Evolutionary conservation across 139 green algal species (phyloP).

Genomic region (Deuterostichococcus epilithicus): DNA sequence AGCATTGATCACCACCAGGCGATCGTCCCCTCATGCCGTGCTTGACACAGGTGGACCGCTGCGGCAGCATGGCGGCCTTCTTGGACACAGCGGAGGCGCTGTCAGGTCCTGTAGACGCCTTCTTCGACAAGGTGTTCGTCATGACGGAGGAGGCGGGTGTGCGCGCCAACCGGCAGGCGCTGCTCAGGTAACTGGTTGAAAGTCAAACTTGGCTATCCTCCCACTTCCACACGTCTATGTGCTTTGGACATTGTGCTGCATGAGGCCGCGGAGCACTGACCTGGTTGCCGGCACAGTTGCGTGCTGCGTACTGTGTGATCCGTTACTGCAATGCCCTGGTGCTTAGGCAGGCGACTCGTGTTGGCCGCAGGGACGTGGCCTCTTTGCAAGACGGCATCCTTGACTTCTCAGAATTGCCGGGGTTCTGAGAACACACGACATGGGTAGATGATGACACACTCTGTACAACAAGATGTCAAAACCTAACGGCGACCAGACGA

Average conservation of each 20-base stretch:
- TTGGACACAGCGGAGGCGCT: conserved; percentile 51
- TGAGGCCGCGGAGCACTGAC: too few species aligned
- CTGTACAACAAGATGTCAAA: too few species aligned
- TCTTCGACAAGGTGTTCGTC: conserved; percentile 91
- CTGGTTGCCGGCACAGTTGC: too few species aligned
- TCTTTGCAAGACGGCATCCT: conserved; percentile 74
- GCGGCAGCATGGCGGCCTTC: conserved; percentile 55
- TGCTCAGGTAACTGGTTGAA: conserved; percentile 58
- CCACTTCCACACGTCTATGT: too few species aligned
- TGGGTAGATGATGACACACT: background rate
- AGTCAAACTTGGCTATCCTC: too few species aligned
- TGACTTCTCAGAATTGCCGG: conserved; percentile 86
- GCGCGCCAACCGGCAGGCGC: conserved; percentile 77
- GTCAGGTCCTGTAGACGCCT: conserved; percentile 70
- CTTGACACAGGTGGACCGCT: conserved; percentile 18
- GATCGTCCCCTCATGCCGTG: background rate
- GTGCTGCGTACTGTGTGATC: too few species aligned
- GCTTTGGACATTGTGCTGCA: too few species aligned
- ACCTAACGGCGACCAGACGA: too few species aligned
- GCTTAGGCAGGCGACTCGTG: background rate
- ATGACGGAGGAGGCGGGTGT: conserved; percentile 83
- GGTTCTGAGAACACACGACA: too few species aligned
- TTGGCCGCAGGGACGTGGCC: conserved; percentile 50
- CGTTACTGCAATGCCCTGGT: too few species aligned
- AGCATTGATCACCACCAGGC: too few species aligned